These are phyloP conservation scores for Fusarium continuum DNA, from an alignment of 2,329 filamentous ascomycete species.

Conservation along the genomic window DNA sequence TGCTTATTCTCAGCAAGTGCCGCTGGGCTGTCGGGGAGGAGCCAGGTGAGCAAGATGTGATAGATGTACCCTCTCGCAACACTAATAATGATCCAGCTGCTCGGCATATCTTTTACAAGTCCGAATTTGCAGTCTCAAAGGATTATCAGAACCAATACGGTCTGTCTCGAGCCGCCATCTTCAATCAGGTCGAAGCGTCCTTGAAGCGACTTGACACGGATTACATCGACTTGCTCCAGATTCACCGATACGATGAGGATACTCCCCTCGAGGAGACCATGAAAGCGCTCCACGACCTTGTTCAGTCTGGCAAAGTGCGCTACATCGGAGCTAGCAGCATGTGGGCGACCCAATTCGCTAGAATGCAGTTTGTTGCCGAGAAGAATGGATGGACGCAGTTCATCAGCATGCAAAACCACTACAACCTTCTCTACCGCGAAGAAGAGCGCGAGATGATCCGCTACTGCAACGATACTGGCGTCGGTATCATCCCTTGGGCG, in stretches of 20 bases:
- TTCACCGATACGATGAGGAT: slow-evolving; percentile 60
- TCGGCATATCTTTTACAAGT: slow-evolving; percentile 10
- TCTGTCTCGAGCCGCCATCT: slow-evolving; percentile 30
- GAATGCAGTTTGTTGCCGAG: slow-evolving; percentile 62
- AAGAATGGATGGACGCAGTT: slow-evolving; percentile 66
- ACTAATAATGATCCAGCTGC: neutral
- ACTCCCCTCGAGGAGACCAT: slow-evolving; percentile 65
- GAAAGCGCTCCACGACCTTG: slow-evolving; percentile 65
- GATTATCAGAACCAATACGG: slow-evolving; percentile 39
- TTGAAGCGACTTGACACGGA: slow-evolving; percentile 32
- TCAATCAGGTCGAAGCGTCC: slow-evolving; percentile 33
- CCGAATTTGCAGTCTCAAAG: slow-evolving; percentile 24
- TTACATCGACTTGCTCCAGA: slow-evolving; percentile 64
- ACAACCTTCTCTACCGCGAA: slow-evolving; percentile 66
- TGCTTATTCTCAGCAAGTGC: slow-evolving; percentile 27
- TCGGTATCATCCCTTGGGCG: slow-evolving; percentile 34
- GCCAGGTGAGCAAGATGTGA: neutral
- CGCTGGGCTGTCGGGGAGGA: slow-evolving; percentile 33
- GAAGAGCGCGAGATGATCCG: slow-evolving; percentile 60
- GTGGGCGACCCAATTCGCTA: slow-evolving; percentile 57
- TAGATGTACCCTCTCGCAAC: fast-evolving
- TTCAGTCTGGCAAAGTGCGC: slow-evolving; percentile 64
- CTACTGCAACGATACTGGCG: slow-evolving; percentile 51
- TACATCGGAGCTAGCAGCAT: slow-evolving; percentile 61
- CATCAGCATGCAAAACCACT: slow-evolving; percentile 65